These are phyloP conservation scores for Leptodermis oblonga DNA, from an alignment of 257 asterid genomes.

Conservation along the genomic window DNA sequence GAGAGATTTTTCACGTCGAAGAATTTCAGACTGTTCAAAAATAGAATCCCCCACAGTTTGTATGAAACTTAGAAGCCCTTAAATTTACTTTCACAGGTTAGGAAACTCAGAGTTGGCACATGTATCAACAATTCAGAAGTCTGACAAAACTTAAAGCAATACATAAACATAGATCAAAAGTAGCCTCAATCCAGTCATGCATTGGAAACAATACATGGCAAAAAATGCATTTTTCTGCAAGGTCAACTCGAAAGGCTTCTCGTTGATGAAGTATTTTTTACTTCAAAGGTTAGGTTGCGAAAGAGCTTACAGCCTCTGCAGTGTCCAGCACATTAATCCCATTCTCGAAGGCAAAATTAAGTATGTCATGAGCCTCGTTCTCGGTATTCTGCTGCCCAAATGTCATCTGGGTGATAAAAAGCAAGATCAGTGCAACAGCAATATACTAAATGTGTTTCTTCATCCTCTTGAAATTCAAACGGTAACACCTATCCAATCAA, in stretches of 20 bases:
- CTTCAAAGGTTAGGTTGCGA: not conserved
- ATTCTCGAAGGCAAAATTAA: conserved; percentile 66
- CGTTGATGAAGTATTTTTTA: not conserved
- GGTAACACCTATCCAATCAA: not conserved
- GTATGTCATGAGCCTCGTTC: conserved; percentile 88
- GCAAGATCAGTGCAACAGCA: conserved; percentile 11
- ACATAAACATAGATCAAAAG: not conserved
- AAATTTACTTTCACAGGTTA: not conserved
- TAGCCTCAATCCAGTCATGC: not conserved
- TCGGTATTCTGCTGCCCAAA: conserved; percentile 92
- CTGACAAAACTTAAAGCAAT: not conserved
- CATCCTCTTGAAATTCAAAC: too few species aligned
- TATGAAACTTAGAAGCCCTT: not conserved
- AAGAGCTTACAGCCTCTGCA: conserved; percentile 58
- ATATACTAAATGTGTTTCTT: not conserved
- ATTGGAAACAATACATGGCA: not conserved
- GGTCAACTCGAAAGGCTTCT: not conserved
- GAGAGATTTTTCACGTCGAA: not conserved
- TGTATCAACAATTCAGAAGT: not conserved
- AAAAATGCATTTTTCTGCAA: not conserved
- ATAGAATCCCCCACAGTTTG: not conserved
- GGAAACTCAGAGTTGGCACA: not conserved
- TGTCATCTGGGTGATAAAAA: conserved; percentile 56
- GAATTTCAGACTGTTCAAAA: not conserved
- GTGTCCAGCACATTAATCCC: conserved; percentile 82